Conservation (phyloP, 2,329 filamentous ascomycete genomes). For the Calonectria montana region DNA sequence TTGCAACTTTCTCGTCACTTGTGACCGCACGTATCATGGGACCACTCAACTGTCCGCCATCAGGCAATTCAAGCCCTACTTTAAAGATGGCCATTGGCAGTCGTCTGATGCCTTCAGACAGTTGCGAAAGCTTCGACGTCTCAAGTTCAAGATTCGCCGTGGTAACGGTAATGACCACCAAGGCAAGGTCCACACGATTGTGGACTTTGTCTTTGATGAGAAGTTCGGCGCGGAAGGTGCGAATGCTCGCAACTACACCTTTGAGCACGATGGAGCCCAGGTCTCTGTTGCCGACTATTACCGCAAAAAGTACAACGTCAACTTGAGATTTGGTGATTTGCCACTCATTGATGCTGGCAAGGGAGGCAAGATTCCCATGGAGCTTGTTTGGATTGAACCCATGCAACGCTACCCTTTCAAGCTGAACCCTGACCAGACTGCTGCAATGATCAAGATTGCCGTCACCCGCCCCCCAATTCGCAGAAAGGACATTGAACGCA, state of each 20-base stretch:
- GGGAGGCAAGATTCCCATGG: conserved; percentile 69
- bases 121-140: conserved; percentile 63
- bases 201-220: conserved; percentile 60
- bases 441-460: conserved; percentile 92
- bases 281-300: conserved; percentile 68
- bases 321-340: conserved; percentile 58
- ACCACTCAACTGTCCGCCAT: conserved; percentile 42
- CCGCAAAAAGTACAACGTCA: conserved; percentile 62
- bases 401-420: conserved; percentile 74
- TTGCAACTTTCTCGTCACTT: conserved; percentile 48
- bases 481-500: conserved; percentile 68
- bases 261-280: conserved; percentile 62
- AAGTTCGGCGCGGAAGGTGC: conserved; percentile 58
- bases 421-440: conserved; percentile 73
- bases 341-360: conserved; percentile 70
- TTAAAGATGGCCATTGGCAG: conserved; percentile 39
- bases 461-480: conserved; percentile 81
- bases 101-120: conserved; percentile 65
- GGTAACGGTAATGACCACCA: conserved; percentile 54
- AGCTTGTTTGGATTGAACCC: conserved; percentile 63
- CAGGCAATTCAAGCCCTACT: conserved; percentile 50
- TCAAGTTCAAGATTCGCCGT: conserved; percentile 69
- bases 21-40: conserved; percentile 44
- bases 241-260: conserved; percentile 63
- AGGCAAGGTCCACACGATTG: conserved; percentile 63